Percentiles rank a stretch among this genome's conserved stretches.
Evolutionary conservation across 2,329 filamentous ascomycete species (phyloP).

Genomic region (Neofusicoccum cordaticola): DNA sequence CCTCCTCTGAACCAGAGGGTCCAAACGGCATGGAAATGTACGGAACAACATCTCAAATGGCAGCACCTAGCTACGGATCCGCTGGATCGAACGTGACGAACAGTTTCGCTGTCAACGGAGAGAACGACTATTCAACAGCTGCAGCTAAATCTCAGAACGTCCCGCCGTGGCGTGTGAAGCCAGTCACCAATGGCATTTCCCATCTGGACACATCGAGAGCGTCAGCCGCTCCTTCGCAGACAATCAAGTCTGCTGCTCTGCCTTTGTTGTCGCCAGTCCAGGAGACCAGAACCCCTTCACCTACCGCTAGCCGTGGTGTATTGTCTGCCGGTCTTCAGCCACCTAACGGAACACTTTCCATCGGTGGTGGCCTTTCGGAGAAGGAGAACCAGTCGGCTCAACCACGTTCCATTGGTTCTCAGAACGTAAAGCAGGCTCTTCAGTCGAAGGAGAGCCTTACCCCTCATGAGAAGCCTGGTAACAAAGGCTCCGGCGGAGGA

Average conservation of each 20-base stretch:
- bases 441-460: slow-evolving; percentile 22
- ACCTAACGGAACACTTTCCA: slow-evolving; percentile 23
- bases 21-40: background rate
- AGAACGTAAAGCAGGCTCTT: background rate
- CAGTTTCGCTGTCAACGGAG: slow-evolving; percentile 20
- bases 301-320: slow-evolving; percentile 57
- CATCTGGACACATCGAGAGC: slow-evolving; percentile 45
- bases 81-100: background rate
- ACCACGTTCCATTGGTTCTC: background rate
- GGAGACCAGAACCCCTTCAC: slow-evolving; percentile 69
- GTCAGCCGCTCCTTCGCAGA: slow-evolving; percentile 35
- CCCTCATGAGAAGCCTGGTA: slow-evolving; percentile 24
- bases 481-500: background rate
- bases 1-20: slow-evolving; percentile 1
- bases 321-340: slow-evolving; percentile 23
- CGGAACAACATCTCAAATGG: background rate
- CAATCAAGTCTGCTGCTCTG: slow-evolving; percentile 42
- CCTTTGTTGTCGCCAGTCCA: slow-evolving; percentile 70
- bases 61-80: background rate
- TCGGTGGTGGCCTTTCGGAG: background rate
- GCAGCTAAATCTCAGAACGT: background rate
- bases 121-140: slow-evolving; percentile 18
- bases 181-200: slow-evolving; percentile 31
- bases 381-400: background rate
- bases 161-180: slow-evolving; percentile 30